Conservation (phyloP, 225 moss, liverwort and hornwort genomes). For the Physcomitrellopsis africana region DNA sequence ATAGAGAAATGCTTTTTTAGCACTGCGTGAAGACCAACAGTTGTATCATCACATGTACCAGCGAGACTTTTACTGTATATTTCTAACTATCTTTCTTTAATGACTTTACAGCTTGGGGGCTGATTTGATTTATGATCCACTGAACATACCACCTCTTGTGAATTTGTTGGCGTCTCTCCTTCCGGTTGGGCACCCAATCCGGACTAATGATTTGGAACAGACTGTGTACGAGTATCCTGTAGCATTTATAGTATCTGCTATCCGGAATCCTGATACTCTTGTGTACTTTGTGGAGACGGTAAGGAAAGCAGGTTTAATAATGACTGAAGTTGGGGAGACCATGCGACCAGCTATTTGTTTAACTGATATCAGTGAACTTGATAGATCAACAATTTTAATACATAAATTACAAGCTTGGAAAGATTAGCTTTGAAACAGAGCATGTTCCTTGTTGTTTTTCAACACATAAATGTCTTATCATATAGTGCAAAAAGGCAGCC, state of each 20-base stretch:
- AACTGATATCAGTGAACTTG: slow-evolving; percentile 44
- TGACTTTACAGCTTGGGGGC: slow-evolving; percentile 75
- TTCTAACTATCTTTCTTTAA: background rate
- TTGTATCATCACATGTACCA: no score
- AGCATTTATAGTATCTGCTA: slow-evolving; percentile 76
- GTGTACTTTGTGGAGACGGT: slow-evolving; percentile 61
- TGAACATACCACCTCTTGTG: slow-evolving; percentile 66
- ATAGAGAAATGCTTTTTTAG: background rate
- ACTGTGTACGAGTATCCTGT: slow-evolving; percentile 63
- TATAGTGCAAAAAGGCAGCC: no score
- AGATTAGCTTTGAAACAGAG: slow-evolving; percentile 28
- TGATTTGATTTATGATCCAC: slow-evolving; percentile 81
- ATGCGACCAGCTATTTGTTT: slow-evolving; percentile 54
- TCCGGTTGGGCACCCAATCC: slow-evolving; percentile 40
- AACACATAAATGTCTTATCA: no score
- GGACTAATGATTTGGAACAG: slow-evolving; percentile 30
- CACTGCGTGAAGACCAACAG: no score
- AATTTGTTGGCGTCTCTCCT: slow-evolving; percentile 64
- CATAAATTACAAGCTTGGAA: slow-evolving; percentile 63
- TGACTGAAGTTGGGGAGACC: slow-evolving; percentile 63
- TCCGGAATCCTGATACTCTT: slow-evolving; percentile 73
- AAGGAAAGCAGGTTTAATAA: slow-evolving; percentile 52
- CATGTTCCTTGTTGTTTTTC: background rate
- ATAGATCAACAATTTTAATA: slow-evolving; percentile 63
- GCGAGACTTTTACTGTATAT: no score